Conservation (phyloP, 345 rosid genomes). For the Lagerstroemia speciosa region DNA sequence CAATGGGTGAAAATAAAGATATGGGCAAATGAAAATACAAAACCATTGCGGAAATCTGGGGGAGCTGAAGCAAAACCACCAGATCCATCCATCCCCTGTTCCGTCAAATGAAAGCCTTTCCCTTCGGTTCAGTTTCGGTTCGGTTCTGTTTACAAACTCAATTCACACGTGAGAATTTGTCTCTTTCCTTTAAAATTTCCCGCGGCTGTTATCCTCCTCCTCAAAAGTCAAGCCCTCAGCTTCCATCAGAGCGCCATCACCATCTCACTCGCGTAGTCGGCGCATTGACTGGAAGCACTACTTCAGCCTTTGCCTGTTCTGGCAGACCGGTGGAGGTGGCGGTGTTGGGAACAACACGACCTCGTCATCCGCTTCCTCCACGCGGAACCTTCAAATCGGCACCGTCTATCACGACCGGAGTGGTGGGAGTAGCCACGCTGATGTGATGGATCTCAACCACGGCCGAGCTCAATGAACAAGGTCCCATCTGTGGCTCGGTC, state of each 20-base stretch:
- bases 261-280: too few species aligned
- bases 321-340: slow-evolving; percentile 36
- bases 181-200: too few species aligned
- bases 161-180: neutral
- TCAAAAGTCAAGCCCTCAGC: too few species aligned
- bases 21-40: neutral
- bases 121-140: neutral
- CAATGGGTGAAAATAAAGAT: neutral
- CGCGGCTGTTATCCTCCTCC: too few species aligned
- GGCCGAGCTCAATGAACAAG: slow-evolving; percentile 29
- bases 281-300: too few species aligned
- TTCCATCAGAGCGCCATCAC: too few species aligned
- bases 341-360: slow-evolving; percentile 1
- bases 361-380: slow-evolving; percentile 49
- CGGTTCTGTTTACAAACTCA: neutral
- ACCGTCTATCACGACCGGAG: slow-evolving; percentile 12
- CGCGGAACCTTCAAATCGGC: slow-evolving; percentile 38
- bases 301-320: slow-evolving; percentile 65
- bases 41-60: slow-evolving; percentile 11
- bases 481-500: slow-evolving; percentile 79
- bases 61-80: slow-evolving; percentile 7
- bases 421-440: slow-evolving; percentile 20
- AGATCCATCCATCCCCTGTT: neutral
- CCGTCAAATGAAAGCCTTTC: neutral
- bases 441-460: slow-evolving; percentile 19